Percentiles rank a stretch among this genome's conserved stretches.
phyloP scores from a whole-genome alignment of 2,329 filamentous ascomycete species.

The Scolecobasidium constrictum region DNA sequence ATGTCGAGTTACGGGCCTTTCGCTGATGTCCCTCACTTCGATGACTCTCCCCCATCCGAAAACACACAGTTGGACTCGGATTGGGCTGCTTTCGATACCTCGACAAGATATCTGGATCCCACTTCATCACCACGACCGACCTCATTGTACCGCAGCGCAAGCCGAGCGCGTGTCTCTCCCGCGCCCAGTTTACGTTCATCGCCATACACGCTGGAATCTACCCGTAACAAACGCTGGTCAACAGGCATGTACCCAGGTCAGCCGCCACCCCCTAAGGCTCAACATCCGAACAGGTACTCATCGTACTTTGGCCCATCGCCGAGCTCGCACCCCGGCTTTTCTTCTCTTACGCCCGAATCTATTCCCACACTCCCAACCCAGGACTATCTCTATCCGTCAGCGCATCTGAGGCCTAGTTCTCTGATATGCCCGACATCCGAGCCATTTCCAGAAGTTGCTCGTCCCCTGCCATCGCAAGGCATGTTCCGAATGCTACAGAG shows the following conservation, averaged over 20 bases:
- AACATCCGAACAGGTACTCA: constrained; percentile 52
- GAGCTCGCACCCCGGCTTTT: constrained; percentile 32
- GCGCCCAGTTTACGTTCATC: constrained; percentile 59
- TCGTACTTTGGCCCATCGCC: constrained; percentile 48
- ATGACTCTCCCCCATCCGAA: constrained; percentile 61
- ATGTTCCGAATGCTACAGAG: constrained; percentile 65
- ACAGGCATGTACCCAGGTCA: constrained; percentile 57
- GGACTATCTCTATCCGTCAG: constrained; percentile 28
- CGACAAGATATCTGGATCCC: constrained; percentile 61
- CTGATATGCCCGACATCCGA: constrained; percentile 40
- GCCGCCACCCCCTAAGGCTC: constrained; percentile 41
- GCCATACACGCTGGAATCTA: constrained; percentile 58
- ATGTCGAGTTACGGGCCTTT: constrained; percentile 52
- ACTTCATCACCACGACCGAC: constrained; percentile 60
- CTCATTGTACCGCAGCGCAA: constrained; percentile 36
- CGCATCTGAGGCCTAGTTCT: constrained; percentile 41
- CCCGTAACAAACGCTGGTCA: constrained; percentile 64
- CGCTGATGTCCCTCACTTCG: constrained; percentile 59
- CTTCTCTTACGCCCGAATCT: constrained; percentile 22
- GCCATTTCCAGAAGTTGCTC: constrained; percentile 46
- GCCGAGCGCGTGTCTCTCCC: constrained; percentile 59
- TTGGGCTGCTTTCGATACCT: constrained; percentile 54
- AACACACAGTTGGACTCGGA: constrained; percentile 43
- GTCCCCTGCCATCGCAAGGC: constrained; percentile 54
- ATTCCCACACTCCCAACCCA: constrained; percentile 22